A percentile compares a stretch with the other conserved stretches of the same genome.
Evolutionary conservation across 2,329 filamentous ascomycete species (phyloP).

Genomic region (Aspergillus fijiensis): DNA sequence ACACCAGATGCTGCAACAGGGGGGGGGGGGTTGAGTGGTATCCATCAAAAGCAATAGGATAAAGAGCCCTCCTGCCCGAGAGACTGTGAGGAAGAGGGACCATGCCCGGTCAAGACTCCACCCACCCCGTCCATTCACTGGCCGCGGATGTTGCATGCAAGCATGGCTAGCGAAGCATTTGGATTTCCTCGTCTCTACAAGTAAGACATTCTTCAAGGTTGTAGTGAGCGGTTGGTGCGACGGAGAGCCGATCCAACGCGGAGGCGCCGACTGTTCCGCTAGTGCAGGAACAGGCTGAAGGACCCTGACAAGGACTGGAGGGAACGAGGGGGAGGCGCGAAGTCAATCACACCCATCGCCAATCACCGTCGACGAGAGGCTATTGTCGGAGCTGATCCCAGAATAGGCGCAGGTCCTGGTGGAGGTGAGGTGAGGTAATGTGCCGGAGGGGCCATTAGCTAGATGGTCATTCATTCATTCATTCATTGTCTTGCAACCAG

Average conservation of each 20-base stretch:
- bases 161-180: not conserved
- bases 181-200: not conserved
- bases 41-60: not conserved
- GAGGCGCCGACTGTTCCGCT: constrained; percentile 11
- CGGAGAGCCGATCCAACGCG: constrained; percentile 5
- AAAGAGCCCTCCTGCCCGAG: not conserved
- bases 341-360: not conserved
- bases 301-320: not conserved
- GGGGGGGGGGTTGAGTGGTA: not conserved
- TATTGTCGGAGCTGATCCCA: not conserved
- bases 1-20: not conserved
- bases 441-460: too few relatives aligned
- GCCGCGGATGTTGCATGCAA: not conserved
- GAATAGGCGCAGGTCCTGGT: not conserved
- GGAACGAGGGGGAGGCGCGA: not conserved
- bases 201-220: not conserved
- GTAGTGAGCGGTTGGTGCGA: not conserved
- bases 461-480: too few relatives aligned
- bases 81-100: too few relatives aligned
- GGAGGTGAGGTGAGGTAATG: not conserved
- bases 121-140: not conserved
- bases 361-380: not conserved
- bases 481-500: not conserved
- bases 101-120: not conserved
- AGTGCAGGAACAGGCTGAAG: constrained; percentile 22